These are phyloP conservation scores for Ascochyta fabae DNA, from an alignment of 2,329 filamentous ascomycete species.

Conservation along the genomic window DNA sequence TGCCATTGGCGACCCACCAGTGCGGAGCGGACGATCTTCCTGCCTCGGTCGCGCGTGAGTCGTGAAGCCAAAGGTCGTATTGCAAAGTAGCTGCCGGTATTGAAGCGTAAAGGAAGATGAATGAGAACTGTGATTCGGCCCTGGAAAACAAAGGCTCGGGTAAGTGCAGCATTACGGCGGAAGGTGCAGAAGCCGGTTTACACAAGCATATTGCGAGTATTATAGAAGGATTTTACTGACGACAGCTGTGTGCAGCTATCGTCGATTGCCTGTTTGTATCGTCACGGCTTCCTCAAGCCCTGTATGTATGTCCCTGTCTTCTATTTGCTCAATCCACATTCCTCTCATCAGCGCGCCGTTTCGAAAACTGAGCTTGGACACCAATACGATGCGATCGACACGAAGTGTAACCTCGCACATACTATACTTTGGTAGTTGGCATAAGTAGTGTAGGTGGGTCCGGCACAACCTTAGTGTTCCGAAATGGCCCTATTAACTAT, in stretches of 20 bases:
- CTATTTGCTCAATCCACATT: slow-evolving; percentile 8
- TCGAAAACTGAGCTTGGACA: slow-evolving; percentile 11
- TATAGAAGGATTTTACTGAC: slow-evolving; percentile 1
- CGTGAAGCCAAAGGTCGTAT: slow-evolving; percentile 1
- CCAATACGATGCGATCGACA: slow-evolving; percentile 14
- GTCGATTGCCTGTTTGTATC: slow-evolving; percentile 5
- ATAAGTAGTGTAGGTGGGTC: too few relatives aligned
- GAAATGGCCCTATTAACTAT: too few relatives aligned
- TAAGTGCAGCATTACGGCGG: background rate
- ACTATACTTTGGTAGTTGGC: too few relatives aligned
- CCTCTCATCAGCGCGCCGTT: slow-evolving; percentile 7
- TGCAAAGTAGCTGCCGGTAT: background rate
- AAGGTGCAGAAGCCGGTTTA: slow-evolving; percentile 16
- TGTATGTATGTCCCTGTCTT: background rate
- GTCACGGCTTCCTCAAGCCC: background rate
- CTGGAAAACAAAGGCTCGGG: background rate
- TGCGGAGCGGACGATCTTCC: slow-evolving; percentile 4
- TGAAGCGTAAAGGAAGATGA: background rate
- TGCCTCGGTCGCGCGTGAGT: slow-evolving; percentile 2
- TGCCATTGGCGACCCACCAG: background rate
- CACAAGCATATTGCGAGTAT: background rate
- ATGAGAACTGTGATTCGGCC: slow-evolving; percentile 5
- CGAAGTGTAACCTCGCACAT: slow-evolving; percentile 14
- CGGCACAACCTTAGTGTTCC: too few relatives aligned
- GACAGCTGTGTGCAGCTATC: background rate